Conservation (phyloP, 2,329 filamentous ascomycete species). For the Plectosphaerella sp. region DNA sequence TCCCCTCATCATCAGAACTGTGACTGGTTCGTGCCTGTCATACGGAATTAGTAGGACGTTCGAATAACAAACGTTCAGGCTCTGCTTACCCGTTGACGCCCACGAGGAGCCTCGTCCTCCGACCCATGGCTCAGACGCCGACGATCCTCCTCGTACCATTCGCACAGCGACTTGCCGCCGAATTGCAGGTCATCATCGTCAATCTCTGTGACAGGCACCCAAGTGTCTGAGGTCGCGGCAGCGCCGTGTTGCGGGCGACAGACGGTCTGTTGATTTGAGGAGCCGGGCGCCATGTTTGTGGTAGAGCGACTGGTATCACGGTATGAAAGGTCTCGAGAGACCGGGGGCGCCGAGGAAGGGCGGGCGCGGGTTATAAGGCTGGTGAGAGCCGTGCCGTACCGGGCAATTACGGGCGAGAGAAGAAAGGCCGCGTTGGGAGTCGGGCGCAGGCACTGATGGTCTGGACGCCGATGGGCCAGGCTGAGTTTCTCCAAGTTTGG, state of each 20-base stretch:
- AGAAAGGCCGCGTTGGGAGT: no score
- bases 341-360: neutral
- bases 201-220: constrained; percentile 52
- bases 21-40: no score
- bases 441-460: no score
- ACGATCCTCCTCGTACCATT: constrained; percentile 58
- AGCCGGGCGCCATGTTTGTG: neutral
- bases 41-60: no score
- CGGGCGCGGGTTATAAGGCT: neutral
- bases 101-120: constrained; percentile 33
- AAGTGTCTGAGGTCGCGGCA: constrained; percentile 25
- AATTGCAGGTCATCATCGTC: constrained; percentile 59
- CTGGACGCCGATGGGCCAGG: no score
- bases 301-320: neutral
- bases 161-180: constrained; percentile 53
- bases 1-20: no score
- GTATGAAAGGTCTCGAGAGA: neutral
- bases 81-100: constrained; percentile 28
- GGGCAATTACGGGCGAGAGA: no score
- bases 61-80: no score
- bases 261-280: neutral
- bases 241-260: neutral
- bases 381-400: no score
- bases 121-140: constrained; percentile 34
- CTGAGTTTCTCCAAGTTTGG: no score